These are phyloP conservation scores for Basipetospora sp. DNA, from an alignment of 2,329 filamentous ascomycete species.

Conservation along the genomic window DNA sequence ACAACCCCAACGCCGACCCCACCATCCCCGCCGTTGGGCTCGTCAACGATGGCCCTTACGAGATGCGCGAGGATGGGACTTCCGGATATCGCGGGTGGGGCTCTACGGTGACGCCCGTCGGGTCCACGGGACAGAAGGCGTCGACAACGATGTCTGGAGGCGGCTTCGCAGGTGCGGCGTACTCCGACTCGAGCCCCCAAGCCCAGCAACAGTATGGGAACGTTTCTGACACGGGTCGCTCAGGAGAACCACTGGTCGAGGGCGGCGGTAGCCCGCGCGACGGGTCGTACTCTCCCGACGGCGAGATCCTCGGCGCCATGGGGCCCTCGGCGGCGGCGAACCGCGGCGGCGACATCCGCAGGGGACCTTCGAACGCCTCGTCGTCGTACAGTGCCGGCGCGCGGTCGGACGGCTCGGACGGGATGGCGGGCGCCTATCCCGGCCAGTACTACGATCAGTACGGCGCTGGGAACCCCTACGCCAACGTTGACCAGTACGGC, in stretches of 20 bases:
- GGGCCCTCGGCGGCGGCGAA: constrained; percentile 56
- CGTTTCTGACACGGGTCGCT: constrained; percentile 52
- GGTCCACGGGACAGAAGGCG: constrained; percentile 62
- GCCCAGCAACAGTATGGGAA: constrained; percentile 34
- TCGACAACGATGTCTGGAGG: constrained; percentile 82
- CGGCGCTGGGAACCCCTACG: constrained; percentile 41
- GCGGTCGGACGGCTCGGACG: constrained; percentile 55
- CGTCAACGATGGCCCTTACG: constrained; percentile 39
- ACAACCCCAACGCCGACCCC: constrained; percentile 93
- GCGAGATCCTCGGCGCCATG: constrained; percentile 71
- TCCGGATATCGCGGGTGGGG: constrained; percentile 92
- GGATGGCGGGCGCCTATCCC: constrained; percentile 28
- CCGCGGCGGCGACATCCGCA: constrained; percentile 52
- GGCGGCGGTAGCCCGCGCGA: constrained; percentile 13
- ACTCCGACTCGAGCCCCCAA: constrained; percentile 63
- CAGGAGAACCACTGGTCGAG: constrained; percentile 49
- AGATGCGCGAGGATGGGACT: constrained; percentile 64
- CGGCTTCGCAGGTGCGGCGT: constrained; percentile 39
- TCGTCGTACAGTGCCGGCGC: constrained; percentile 81
- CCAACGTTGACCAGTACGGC: constrained; percentile 23
- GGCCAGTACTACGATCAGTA: constrained; percentile 44
- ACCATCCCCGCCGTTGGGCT: constrained; percentile 44
- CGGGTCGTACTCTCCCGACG: constrained; percentile 46
- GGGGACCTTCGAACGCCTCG: constrained; percentile 87
- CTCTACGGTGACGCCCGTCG: constrained; percentile 45